phyloP scores from a whole-genome alignment of 192 early-diverging fungal genomes.

The Rhizoclosmatium sp. region DNA sequence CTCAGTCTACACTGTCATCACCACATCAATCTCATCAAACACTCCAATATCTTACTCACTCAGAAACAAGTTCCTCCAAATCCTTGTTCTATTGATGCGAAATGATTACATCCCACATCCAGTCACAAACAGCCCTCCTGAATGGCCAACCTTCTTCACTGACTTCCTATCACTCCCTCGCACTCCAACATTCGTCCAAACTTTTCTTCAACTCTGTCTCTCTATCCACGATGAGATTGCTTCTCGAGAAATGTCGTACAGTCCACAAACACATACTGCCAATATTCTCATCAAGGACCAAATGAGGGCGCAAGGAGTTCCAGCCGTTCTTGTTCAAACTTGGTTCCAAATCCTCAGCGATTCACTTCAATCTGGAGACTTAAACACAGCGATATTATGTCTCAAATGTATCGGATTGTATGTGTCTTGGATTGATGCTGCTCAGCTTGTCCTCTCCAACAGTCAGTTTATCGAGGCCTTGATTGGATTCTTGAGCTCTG shows the following conservation, averaged over 20 bases:
- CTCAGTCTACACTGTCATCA: conserved; percentile 33
- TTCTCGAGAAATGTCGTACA: conserved; percentile 70
- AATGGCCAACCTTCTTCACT: conserved; percentile 89
- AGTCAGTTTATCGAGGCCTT: conserved; percentile 78
- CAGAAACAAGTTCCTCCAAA: conserved; percentile 85
- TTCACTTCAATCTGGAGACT: conserved; percentile 59
- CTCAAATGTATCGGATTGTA: conserved; percentile 84
- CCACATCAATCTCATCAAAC: conserved; percentile 48
- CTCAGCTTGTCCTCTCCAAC: conserved; percentile 82
- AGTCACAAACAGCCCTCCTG: conserved; percentile 52
- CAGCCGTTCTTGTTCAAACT: conserved; percentile 70
- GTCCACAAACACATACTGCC: conserved; percentile 68
- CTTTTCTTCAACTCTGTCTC: conserved; percentile 79
- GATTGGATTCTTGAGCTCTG: conserved; percentile 70
- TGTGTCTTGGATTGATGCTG: conserved; percentile 92
- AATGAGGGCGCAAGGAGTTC: conserved; percentile 81
- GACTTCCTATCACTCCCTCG: conserved; percentile 75
- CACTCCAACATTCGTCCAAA: conserved; percentile 67
- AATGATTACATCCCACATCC: conserved; percentile 66
- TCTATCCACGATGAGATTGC: conserved; percentile 92
- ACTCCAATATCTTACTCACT: conserved; percentile 54
- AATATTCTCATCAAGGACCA: conserved; percentile 90
- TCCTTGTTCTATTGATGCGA: conserved; percentile 81
- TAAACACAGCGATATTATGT: conserved; percentile 69
- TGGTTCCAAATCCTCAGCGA: conserved; percentile 81